Conservation (phyloP, 106 monocot genomes). For the Dendrobium officinale region DNA sequence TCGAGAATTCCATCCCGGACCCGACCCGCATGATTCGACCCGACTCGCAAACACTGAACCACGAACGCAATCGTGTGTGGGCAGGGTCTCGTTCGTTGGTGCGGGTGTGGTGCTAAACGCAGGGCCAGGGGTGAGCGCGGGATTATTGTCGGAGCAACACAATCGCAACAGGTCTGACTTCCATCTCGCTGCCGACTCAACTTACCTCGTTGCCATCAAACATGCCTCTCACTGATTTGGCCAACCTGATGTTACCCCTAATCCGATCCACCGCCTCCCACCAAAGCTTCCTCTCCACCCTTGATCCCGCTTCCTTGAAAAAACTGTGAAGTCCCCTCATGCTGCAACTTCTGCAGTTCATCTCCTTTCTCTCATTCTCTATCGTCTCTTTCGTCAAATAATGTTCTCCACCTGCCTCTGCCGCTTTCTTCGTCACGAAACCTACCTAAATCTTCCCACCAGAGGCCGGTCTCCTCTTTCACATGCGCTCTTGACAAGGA, state of each 20-base stretch:
- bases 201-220: not conserved
- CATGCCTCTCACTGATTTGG: constrained; percentile 1
- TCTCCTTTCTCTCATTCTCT: not conserved
- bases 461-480: constrained; percentile 18
- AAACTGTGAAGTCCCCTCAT: not conserved
- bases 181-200: not conserved
- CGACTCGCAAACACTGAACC: too few species aligned
- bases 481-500: constrained; percentile 24
- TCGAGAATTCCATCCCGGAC: too few species aligned
- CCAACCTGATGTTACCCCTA: not conserved
- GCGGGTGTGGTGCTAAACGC: too few species aligned
- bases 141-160: constrained; percentile 17
- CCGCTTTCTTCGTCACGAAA: constrained; percentile 19
- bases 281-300: constrained; percentile 1
- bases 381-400: not conserved
- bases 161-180: constrained; percentile 7
- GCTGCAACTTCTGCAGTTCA: not conserved
- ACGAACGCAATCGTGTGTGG: too few species aligned
- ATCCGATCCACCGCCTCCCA: constrained; percentile 2
- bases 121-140: too few species aligned
- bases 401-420: not conserved
- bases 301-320: constrained; percentile 5
- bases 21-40: too few species aligned
- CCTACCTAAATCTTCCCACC: constrained; percentile 18
- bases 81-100: too few species aligned